phyloP scores from a whole-genome alignment of 2,329 filamentous ascomycete genomes.

The Corynespora cassiicola region DNA sequence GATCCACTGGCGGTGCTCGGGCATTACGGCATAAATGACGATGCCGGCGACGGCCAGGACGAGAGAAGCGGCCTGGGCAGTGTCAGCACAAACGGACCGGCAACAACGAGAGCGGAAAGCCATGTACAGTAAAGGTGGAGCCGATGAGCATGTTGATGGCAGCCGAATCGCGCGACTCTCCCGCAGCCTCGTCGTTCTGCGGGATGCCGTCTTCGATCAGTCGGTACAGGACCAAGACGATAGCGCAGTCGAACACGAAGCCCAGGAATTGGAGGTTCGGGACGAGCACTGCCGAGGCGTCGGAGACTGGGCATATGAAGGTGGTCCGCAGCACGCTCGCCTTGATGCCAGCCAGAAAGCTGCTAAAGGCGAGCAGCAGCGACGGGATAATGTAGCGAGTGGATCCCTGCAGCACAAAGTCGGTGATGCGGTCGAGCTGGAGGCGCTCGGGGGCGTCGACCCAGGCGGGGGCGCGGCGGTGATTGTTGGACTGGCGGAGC shows the following conservation, averaged over 20 bases:
- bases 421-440: conserved; percentile 30
- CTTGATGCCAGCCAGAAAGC: conserved; percentile 36
- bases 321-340: conserved; percentile 36
- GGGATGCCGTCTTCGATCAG: conserved; percentile 34
- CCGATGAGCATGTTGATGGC: conserved; percentile 34
- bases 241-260: conserved; percentile 35
- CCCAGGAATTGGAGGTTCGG: conserved; percentile 37
- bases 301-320: conserved; percentile 38
- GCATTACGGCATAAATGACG: conserved; percentile 35
- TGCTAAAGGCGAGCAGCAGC: conserved; percentile 35
- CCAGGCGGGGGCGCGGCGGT: conserved; percentile 36
- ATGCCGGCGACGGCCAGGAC: conserved; percentile 37
- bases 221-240: conserved; percentile 30
- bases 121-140: conserved; percentile 35
- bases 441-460: conserved; percentile 27
- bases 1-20: conserved; percentile 44
- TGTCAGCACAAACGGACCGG: conserved; percentile 19
- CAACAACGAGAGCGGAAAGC: background rate
- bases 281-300: conserved; percentile 29
- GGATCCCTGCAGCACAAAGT: conserved; percentile 32
- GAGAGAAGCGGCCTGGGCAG: conserved; percentile 33
- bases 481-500: conserved; percentile 30
- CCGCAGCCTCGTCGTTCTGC: conserved; percentile 27
- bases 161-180: conserved; percentile 33
- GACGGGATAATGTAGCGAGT: conserved; percentile 42